phyloP scores from a whole-genome alignment of 345 rosid species.

The Excoecaria agallocha region DNA sequence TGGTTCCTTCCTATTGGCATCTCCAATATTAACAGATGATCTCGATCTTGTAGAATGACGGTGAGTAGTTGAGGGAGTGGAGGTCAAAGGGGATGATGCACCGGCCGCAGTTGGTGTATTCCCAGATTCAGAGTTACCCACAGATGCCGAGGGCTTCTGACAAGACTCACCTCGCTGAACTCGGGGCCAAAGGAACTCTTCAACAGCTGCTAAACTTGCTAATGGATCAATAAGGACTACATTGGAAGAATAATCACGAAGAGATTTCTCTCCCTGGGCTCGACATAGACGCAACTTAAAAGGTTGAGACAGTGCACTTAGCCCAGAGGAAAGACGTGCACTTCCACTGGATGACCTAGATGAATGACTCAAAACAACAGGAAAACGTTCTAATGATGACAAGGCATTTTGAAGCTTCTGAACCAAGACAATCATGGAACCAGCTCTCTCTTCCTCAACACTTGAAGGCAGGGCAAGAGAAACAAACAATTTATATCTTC shows the following conservation, averaged over 20 bases:
- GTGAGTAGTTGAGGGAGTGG: constrained; percentile 63
- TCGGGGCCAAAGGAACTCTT: constrained; percentile 97
- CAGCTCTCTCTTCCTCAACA: constrained; percentile 42
- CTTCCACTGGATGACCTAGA: constrained; percentile 82
- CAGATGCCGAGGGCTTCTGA: constrained; percentile 64
- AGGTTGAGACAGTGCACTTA: constrained; percentile 93
- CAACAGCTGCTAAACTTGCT: constrained; percentile 94
- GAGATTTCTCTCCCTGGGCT: constrained; percentile 82
- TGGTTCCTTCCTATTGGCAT: constrained; percentile 57
- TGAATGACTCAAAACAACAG: constrained; percentile 91
- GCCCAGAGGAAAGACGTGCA: constrained; percentile 95
- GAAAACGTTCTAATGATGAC: constrained; percentile 92
- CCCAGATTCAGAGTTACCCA: constrained; percentile 65
- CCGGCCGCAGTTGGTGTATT: constrained; percentile 62
- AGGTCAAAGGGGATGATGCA: constrained; percentile 69
- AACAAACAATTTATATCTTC: constrained; percentile 76
- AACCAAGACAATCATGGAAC: constrained; percentile 78
- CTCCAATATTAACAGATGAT: constrained; percentile 77
- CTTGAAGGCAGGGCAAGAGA: constrained; percentile 68
- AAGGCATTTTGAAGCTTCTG: constrained; percentile 98
- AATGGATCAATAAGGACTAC: constrained; percentile 92
- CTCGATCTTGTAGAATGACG: constrained; percentile 86
- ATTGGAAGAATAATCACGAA: constrained; percentile 97
- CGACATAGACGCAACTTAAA: constrained; percentile 92
- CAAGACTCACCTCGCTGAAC: constrained; percentile 85